Base-by-base conservation (phyloP, 345 rosid species). In the Noccaea bulbosa region DNA sequence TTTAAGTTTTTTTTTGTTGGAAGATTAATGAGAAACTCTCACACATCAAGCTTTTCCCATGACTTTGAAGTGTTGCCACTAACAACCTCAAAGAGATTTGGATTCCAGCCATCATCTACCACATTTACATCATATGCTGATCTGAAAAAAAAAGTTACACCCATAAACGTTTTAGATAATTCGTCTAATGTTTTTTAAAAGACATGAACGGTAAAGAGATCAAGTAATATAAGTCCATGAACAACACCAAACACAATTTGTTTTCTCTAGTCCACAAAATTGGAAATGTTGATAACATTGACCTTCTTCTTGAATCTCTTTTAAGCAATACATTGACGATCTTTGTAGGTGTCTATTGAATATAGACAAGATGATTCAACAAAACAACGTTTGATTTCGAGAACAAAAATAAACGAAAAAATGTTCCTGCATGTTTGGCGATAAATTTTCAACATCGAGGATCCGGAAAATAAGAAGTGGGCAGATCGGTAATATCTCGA, bases 41-140 rank as follows among this genome's bases (percentile, higher is more conserved):
- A 88, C 98, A 74, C 86, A 67, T 89, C 92, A 65, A 92, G 92
- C 67, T 88, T 86, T 70, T 86, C 98, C 96, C 98, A 89, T 14
- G 98, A 86, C 30, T 56, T 79, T 40, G 96, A 85, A 71, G 72
- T 68, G 81, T 89, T 92, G 5, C 96, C 94, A 32, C 69, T 77
- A 77, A 89, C 54, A 40, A 84, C 58, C 46, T 78, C 80, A 76
- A 89, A 92, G 24, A 60, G 22, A 70, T 83, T 86, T 72, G 76
- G 46, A 22, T 89, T 82, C 98, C 98, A 92, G 45, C 79, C 50
- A 68, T 84, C 83, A 76, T 89, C 96, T 44, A 60, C 50, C 27
- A 92, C 73, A 68, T 78, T 88, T 52, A 89, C 82, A 71, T 92
- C 98, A 79, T 82, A 92, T 0, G 85, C 94, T 17, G 89, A 85